Evolutionary conservation across 1,139 yeast genomes (phyloP).

Genomic region (Zygoascus meyerae): DNA sequence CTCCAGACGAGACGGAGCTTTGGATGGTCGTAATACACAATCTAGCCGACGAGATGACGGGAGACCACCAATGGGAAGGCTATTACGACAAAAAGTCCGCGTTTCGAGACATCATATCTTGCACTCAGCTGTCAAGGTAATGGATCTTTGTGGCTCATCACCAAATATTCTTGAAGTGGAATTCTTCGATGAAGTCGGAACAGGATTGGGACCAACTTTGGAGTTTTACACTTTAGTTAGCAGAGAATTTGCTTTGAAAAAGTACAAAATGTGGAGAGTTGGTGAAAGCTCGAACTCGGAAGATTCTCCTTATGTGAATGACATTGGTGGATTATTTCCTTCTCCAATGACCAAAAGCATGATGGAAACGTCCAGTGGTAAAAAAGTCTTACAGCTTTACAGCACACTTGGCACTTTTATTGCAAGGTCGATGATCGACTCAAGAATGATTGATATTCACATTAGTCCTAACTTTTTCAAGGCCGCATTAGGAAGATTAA

Average conservation of each 20-base stretch:
- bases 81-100: constrained; percentile 75
- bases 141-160: constrained; percentile 69
- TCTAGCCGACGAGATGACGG: constrained; percentile 15
- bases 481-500: constrained; percentile 19
- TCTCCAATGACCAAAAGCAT: constrained; percentile 45
- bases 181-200: constrained; percentile 88
- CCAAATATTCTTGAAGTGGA: constrained; percentile 85
- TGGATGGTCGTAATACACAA: constrained; percentile 9
- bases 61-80: constrained; percentile 57
- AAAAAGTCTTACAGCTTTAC: constrained; percentile 50
- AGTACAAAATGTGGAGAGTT: constrained; percentile 65
- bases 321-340: constrained; percentile 64
- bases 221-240: constrained; percentile 87
- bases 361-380: constrained; percentile 37
- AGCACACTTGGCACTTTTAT: constrained; percentile 71
- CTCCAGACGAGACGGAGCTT: constrained; percentile 16
- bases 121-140: constrained; percentile 73
- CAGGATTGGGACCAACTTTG: constrained; percentile 92
- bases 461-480: constrained; percentile 66
- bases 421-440: constrained; percentile 82
- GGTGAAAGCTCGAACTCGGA: constrained; percentile 33
- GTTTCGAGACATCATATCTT: constrained; percentile 66
- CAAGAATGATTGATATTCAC: constrained; percentile 76
- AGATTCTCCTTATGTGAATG: constrained; percentile 40
- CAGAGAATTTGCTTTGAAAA: constrained; percentile 56